Percentiles rank a stretch among this genome's conserved stretches.
phyloP scores from a whole-genome alignment of 2,329 filamentous ascomycete species.

The Tolypocladium capitatum region DNA sequence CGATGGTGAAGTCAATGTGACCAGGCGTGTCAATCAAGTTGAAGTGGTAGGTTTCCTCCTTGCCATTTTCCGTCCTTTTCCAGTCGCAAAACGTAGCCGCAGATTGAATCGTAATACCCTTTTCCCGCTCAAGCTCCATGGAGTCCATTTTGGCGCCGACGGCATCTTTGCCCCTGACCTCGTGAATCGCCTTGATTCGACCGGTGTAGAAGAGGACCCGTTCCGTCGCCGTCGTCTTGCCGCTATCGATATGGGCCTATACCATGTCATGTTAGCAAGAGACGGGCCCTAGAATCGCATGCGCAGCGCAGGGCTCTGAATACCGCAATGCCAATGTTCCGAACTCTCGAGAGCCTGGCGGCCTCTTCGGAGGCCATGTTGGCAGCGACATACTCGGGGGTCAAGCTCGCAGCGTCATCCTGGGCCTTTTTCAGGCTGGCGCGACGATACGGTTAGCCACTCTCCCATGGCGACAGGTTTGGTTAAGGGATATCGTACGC shows the following conservation, averaged over 20 bases:
- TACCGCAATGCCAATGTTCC: slow-evolving; percentile 97
- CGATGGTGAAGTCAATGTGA: slow-evolving; percentile 98
- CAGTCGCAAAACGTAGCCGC: slow-evolving; percentile 97
- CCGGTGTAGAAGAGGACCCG: slow-evolving; percentile 97
- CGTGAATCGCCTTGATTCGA: slow-evolving; percentile 91
- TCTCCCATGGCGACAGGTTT: neutral
- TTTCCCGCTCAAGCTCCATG: slow-evolving; percentile 96
- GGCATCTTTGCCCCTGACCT: slow-evolving; percentile 86
- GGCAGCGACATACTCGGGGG: slow-evolving; percentile 52
- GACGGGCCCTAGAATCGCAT: neutral
- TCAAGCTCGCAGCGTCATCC: slow-evolving; percentile 37
- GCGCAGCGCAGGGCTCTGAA: slow-evolving; percentile 5
- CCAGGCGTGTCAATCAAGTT: slow-evolving; percentile 98
- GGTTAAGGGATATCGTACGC: slow-evolving; percentile 18
- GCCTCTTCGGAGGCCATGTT: slow-evolving; percentile 73
- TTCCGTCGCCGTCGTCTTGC: slow-evolving; percentile 94
- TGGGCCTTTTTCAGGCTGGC: slow-evolving; percentile 37
- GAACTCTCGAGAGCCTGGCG: slow-evolving; percentile 63
- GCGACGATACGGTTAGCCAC: slow-evolving; percentile 5
- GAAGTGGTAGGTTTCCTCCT: slow-evolving; percentile 88
- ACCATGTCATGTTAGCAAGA: slow-evolving; percentile 4
- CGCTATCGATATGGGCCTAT: slow-evolving; percentile 93
- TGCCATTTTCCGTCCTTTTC: slow-evolving; percentile 71
- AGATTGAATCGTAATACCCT: slow-evolving; percentile 98
- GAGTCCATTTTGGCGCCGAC: slow-evolving; percentile 99